phyloP scores from a whole-genome alignment of 2,329 filamentous ascomycete species.

The Phialophora expanda region DNA sequence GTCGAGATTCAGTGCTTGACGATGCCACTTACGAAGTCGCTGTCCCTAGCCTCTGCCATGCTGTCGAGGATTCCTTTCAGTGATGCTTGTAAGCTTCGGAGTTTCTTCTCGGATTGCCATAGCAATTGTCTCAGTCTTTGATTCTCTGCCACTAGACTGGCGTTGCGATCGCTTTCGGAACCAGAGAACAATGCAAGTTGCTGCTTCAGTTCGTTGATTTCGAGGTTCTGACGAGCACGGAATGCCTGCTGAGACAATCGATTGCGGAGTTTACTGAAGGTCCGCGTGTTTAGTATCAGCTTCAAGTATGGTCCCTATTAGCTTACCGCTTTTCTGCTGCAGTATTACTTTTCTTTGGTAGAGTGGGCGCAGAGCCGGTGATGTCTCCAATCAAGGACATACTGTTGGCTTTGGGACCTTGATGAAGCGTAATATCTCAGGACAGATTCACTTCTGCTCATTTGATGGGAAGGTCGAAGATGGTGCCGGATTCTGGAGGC shows the following conservation, averaged over 20 bases:
- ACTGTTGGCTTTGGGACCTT: neutral
- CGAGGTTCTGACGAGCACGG: constrained; percentile 26
- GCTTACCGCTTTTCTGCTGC: constrained; percentile 24
- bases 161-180: constrained; percentile 30
- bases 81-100: constrained; percentile 27
- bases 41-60: constrained; percentile 15
- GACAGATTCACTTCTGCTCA: neutral
- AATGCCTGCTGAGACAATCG: constrained; percentile 33
- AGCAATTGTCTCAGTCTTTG: constrained; percentile 21
- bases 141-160: constrained; percentile 20
- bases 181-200: constrained; percentile 23
- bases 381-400: constrained; percentile 2
- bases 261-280: constrained; percentile 28
- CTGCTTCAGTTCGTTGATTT: constrained; percentile 27
- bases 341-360: constrained; percentile 8
- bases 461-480: neutral
- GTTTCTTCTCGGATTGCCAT: constrained; percentile 26
- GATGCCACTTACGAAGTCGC: neutral
- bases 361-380: neutral
- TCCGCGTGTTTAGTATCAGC: neutral
- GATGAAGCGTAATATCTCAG: neutral
- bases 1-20: neutral
- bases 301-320: neutral
- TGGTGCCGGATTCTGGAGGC: neutral
- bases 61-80: constrained; percentile 22